Evolutionary conservation across 2,329 filamentous ascomycete genomes (phyloP).

Genomic region (Exophiala sp.): DNA sequence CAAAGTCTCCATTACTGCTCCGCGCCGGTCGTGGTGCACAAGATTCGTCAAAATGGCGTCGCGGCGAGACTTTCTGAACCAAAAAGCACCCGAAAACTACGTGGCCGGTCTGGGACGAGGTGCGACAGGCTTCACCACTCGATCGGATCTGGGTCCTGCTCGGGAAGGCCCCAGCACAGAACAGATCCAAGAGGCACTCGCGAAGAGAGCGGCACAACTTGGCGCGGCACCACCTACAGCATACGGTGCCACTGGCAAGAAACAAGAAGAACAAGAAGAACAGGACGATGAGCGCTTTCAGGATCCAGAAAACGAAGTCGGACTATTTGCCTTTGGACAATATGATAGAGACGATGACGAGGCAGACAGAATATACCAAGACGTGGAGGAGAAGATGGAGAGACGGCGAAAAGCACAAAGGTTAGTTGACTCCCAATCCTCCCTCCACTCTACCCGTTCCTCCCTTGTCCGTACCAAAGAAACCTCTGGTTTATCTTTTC

Average conservation of each 20-base stretch:
- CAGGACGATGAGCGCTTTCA: conserved; percentile 81
- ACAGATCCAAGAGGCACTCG: conserved; percentile 95
- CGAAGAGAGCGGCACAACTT: conserved; percentile 83
- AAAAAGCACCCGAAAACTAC: conserved; percentile 80
- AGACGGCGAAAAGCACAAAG: conserved; percentile 79
- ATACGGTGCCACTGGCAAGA: conserved; percentile 62
- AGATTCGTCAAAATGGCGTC: conserved; percentile 52
- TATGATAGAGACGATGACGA: conserved; percentile 98
- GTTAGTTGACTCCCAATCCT: conserved; percentile 55
- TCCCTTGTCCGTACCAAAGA: conserved; percentile 8
- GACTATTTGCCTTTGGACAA: conserved; percentile 88
- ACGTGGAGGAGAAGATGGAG: conserved; percentile 97
- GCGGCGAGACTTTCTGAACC: conserved; percentile 81
- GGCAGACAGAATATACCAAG: conserved; percentile 91
- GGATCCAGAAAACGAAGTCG: conserved; percentile 95
- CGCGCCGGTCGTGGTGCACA: background rate
- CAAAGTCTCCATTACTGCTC: background rate
- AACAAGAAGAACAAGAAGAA: conserved; percentile 66
- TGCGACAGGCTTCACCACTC: conserved; percentile 95
- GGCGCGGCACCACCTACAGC: conserved; percentile 68
- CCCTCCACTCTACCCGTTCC: conserved; percentile 18
- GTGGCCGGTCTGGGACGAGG: conserved; percentile 96
- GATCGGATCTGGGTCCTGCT: conserved; percentile 92
- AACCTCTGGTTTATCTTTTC: conserved; percentile 62
- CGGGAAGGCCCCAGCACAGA: conserved; percentile 94